phyloP scores from a whole-genome alignment of 2,329 filamentous ascomycete species.

The Alternaria brassicae region DNA sequence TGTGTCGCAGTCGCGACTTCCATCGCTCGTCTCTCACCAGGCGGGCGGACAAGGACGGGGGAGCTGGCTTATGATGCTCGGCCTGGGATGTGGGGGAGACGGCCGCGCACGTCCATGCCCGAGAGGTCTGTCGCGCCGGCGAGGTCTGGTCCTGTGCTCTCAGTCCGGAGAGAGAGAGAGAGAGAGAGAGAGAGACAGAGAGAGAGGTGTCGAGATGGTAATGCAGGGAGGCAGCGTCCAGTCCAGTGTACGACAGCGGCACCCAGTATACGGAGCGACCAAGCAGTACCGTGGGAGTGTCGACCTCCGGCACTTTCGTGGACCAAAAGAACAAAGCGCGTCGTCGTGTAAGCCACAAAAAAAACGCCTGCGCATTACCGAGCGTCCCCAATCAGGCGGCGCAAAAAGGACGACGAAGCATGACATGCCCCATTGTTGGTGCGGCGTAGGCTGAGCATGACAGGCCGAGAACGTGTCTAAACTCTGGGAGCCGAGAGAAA shows the following conservation, averaged over 20 bases:
- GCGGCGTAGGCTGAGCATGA: slow-evolving; percentile 16
- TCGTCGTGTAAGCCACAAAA: slow-evolving; percentile 4
- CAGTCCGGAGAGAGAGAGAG: slow-evolving; percentile 1
- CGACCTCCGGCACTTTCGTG: neutral
- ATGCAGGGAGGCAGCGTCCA: neutral
- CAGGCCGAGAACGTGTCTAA: slow-evolving; percentile 6
- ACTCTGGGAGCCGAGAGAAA: slow-evolving; percentile 7
- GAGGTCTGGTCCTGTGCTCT: slow-evolving; percentile 20
- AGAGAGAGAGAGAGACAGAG: slow-evolving; percentile 4
- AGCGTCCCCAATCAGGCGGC: slow-evolving; percentile 23
- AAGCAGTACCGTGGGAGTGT: neutral
- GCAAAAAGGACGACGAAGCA: slow-evolving; percentile 9
- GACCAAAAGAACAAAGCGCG: neutral
- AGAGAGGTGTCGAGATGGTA: neutral
- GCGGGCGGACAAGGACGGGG: slow-evolving; percentile 12
- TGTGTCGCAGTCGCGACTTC: slow-evolving; percentile 32
- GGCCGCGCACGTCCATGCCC: slow-evolving; percentile 32
- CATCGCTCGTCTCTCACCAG: slow-evolving; percentile 25
- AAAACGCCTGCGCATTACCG: slow-evolving; percentile 8
- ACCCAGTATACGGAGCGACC: slow-evolving; percentile 30
- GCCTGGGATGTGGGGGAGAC: slow-evolving; percentile 25
- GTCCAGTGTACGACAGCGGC: slow-evolving; percentile 6
- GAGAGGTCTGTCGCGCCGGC: slow-evolving; percentile 25
- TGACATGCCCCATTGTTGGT: slow-evolving; percentile 13
- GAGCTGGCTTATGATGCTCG: slow-evolving; percentile 18